phyloP scores from a whole-genome alignment of 2,329 filamentous ascomycete genomes.

The Stagonosporopsis chrysanthemi region DNA sequence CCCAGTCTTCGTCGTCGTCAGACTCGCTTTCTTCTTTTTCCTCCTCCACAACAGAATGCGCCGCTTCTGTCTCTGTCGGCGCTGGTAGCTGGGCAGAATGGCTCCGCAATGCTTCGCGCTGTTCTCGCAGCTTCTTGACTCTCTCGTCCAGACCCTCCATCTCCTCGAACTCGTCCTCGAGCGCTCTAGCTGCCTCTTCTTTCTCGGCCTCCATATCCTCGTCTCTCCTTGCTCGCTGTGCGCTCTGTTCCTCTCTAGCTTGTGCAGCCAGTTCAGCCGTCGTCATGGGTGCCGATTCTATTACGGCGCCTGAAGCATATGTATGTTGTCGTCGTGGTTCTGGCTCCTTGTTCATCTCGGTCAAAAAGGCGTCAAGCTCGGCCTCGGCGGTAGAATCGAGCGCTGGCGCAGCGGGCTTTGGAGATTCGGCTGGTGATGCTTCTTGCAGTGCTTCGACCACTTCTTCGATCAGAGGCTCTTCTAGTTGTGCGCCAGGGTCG shows the following conservation, averaged over 20 bases:
- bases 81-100: constrained; percentile 23
- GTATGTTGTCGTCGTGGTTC: constrained; percentile 80
- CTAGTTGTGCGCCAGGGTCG: constrained; percentile 32
- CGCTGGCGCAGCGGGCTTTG: constrained; percentile 16
- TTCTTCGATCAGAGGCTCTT: constrained; percentile 15
- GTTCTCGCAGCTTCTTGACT: constrained; percentile 54
- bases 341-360: constrained; percentile 74
- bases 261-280: constrained; percentile 57
- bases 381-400: constrained; percentile 35
- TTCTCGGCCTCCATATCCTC: constrained; percentile 57
- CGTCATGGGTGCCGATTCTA: constrained; percentile 56
- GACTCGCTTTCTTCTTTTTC: constrained; percentile 47
- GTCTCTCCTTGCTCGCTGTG: constrained; percentile 52
- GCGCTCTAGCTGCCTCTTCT: constrained; percentile 55
- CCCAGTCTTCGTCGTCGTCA: constrained; percentile 45
- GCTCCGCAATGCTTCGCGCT: constrained; percentile 53
- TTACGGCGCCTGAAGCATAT: constrained; percentile 49
- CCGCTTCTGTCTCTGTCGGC: constrained; percentile 13
- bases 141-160: constrained; percentile 59
- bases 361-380: constrained; percentile 64
- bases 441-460: constrained; percentile 3
- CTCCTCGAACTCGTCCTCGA: constrained; percentile 59
- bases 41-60: not conserved
- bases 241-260: constrained; percentile 54
- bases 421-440: constrained; percentile 15